phyloP scores from a whole-genome alignment of 805 yeast species.

The Lachancea sp. region DNA sequence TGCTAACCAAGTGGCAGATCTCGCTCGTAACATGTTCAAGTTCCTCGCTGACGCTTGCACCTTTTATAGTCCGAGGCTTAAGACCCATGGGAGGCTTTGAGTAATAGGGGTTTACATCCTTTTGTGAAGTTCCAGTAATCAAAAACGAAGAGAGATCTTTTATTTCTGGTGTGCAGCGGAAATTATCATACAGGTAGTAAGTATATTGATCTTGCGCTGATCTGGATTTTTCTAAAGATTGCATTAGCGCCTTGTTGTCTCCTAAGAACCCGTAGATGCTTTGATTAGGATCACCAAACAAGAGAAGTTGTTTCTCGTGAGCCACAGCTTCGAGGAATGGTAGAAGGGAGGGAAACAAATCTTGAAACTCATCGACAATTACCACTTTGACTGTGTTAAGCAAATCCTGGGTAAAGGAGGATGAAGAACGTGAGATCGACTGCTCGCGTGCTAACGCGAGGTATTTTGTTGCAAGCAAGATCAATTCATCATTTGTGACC shows the following conservation, averaged over 20 bases:
- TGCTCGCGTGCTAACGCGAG: constrained; percentile 5
- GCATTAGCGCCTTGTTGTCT: constrained; percentile 35
- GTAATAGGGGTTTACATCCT: constrained; percentile 3
- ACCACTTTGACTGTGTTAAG: constrained; percentile 34
- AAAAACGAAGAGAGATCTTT: constrained; percentile 37
- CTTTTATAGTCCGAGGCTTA: constrained; percentile 13
- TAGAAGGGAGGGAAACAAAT: constrained; percentile 48
- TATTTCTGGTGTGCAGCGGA: constrained; percentile 57
- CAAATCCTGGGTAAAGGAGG: constrained; percentile 10
- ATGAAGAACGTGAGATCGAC: neutral
- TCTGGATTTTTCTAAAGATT: constrained; percentile 17
- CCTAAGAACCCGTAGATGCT: constrained; percentile 65
- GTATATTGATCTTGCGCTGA: constrained; percentile 20
- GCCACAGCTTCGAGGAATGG: constrained; percentile 39
- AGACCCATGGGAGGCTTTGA: constrained; percentile 17
- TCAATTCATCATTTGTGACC: constrained; percentile 29
- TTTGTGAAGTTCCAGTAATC: neutral
- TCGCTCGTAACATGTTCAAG: constrained; percentile 20
- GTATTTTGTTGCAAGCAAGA: constrained; percentile 19
- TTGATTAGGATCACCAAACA: constrained; percentile 71
- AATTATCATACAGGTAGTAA: constrained; percentile 44
- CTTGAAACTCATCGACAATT: constrained; percentile 71
- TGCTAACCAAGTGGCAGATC: constrained; percentile 20
- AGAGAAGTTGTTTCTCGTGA: constrained; percentile 44
- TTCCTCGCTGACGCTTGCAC: constrained; percentile 17